Percentiles rank a stretch among this genome's conserved stretches.
Conservation (phyloP, 306 rosid genomes). For the Rosa rugosa region DNA sequence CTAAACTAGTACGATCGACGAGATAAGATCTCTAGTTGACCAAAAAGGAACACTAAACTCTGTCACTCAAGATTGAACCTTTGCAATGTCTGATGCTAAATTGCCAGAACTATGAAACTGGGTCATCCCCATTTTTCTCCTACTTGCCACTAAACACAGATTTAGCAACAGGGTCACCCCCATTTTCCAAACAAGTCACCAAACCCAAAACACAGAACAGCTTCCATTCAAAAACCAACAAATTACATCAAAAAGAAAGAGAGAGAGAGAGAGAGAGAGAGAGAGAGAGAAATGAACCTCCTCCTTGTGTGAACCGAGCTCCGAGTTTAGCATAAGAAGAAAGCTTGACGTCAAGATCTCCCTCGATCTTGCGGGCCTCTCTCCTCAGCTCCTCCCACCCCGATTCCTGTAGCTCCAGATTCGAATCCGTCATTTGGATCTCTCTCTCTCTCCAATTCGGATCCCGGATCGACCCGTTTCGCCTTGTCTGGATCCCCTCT, state of each 20-base stretch:
- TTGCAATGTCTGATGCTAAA: background rate
- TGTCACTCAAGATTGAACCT: background rate
- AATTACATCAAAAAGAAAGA: background rate
- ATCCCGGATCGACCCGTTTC: constrained; percentile 14
- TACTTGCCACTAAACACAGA: background rate
- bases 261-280: constrained; percentile 1
- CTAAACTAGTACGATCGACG: background rate
- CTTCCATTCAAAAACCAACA: background rate
- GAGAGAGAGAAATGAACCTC: too few species aligned
- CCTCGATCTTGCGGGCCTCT: constrained; percentile 97
- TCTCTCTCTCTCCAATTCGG: constrained; percentile 17
- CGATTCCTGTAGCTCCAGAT: constrained; percentile 92
- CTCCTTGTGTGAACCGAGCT: constrained; percentile 87
- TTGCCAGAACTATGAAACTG: background rate
- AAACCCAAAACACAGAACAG: background rate
- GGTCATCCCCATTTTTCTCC: background rate
- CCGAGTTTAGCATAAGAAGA: constrained; percentile 92
- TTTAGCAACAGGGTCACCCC: constrained; percentile 10
- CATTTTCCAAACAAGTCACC: background rate
- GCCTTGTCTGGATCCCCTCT: background rate
- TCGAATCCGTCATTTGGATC: constrained; percentile 64
- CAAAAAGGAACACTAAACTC: background rate
- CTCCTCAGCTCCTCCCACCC: constrained; percentile 98
- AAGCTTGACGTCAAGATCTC: constrained; percentile 97
- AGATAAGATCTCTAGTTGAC: background rate